Evolutionary conservation across 768 basidiomycete species (phyloP).

Genomic region (Tylopilus balloui): DNA sequence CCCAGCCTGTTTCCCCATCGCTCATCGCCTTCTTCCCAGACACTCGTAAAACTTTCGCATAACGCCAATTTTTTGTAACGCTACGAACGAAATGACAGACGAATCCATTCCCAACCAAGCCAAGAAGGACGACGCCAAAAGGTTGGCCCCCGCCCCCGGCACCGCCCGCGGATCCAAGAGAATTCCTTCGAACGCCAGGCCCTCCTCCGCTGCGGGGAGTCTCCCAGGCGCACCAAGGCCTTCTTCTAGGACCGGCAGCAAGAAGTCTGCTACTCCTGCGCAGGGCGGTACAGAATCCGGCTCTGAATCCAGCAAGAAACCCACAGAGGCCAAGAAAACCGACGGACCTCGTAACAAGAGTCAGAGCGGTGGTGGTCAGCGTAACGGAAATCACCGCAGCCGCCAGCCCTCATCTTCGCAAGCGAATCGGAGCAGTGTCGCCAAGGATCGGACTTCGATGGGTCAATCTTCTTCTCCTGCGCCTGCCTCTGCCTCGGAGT

Average conservation of each 20-base stretch:
- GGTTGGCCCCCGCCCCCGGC: slow-evolving; percentile 42
- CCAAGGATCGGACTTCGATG: slow-evolving; percentile 44
- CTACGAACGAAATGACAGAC: slow-evolving; percentile 90
- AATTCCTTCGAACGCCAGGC: slow-evolving; percentile 43
- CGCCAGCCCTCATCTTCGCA: slow-evolving; percentile 56
- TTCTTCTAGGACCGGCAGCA: slow-evolving; percentile 64
- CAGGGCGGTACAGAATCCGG: slow-evolving; percentile 56
- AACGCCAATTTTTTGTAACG: slow-evolving; percentile 36
- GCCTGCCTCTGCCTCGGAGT: slow-evolving; percentile 51
- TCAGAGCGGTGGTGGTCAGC: slow-evolving; percentile 43
- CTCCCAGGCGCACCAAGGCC: slow-evolving; percentile 50
- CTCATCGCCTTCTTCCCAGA: slow-evolving; percentile 28
- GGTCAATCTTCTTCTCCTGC: slow-evolving; percentile 41
- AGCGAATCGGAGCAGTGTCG: slow-evolving; percentile 46
- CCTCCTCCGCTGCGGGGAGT: slow-evolving; percentile 40
- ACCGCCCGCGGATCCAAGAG: slow-evolving; percentile 57
- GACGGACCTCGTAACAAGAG: slow-evolving; percentile 48
- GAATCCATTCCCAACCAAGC: slow-evolving; percentile 48
- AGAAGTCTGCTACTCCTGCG: slow-evolving; percentile 41
- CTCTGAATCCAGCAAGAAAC: slow-evolving; percentile 67
- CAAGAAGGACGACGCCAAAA: slow-evolving; percentile 72
- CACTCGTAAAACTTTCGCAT: slow-evolving; percentile 47
- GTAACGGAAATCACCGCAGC: slow-evolving; percentile 51
- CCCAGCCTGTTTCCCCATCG: slow-evolving; percentile 8
- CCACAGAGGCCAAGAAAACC: slow-evolving; percentile 51